Percentiles rank a stretch among this genome's conserved stretches.
phyloP scores from a whole-genome alignment of 2,329 filamentous ascomycete genomes.

The Iodosphaeria phyllophila region DNA sequence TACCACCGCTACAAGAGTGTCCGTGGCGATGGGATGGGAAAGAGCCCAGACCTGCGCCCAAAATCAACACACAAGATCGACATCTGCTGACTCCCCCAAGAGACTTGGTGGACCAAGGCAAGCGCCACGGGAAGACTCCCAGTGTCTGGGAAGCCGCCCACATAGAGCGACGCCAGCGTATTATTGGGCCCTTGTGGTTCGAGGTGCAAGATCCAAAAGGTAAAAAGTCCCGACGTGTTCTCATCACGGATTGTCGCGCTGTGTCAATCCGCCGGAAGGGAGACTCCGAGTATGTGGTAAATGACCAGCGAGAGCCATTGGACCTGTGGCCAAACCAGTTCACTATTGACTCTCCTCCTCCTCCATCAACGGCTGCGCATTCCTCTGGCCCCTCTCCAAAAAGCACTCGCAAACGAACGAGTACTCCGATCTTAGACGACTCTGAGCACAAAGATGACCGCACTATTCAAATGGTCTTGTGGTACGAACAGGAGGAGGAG shows the following conservation, averaged over 20 bases:
- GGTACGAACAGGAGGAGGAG: too few species aligned
- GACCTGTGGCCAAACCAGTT: background rate
- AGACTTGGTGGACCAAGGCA: too few species aligned
- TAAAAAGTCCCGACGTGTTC: constrained; percentile 5
- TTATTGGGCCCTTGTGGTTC: constrained; percentile 51
- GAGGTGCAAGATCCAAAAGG: constrained; percentile 8
- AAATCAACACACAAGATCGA: constrained; percentile 46
- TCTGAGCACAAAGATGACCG: too few species aligned
- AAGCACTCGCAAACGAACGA: too few species aligned
- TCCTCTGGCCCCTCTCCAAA: background rate
- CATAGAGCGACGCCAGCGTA: constrained; percentile 34
- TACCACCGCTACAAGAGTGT: constrained; percentile 34
- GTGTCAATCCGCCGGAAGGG: too few species aligned
- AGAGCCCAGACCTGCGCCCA: constrained; percentile 35
- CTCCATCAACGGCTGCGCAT: background rate
- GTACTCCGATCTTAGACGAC: too few species aligned
- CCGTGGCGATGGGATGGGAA: constrained; percentile 10
- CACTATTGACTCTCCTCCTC: background rate
- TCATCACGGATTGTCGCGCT: background rate
- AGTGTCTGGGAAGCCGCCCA: background rate
- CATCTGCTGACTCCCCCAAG: constrained; percentile 24
- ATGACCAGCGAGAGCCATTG: background rate
- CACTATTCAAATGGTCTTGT: too few species aligned
- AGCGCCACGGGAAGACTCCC: background rate
- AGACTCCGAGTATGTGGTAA: background rate